These are phyloP conservation scores for Zygosaccharomyces pseudobailii DNA, from an alignment of 1,139 yeast species.

Conservation along the genomic window DNA sequence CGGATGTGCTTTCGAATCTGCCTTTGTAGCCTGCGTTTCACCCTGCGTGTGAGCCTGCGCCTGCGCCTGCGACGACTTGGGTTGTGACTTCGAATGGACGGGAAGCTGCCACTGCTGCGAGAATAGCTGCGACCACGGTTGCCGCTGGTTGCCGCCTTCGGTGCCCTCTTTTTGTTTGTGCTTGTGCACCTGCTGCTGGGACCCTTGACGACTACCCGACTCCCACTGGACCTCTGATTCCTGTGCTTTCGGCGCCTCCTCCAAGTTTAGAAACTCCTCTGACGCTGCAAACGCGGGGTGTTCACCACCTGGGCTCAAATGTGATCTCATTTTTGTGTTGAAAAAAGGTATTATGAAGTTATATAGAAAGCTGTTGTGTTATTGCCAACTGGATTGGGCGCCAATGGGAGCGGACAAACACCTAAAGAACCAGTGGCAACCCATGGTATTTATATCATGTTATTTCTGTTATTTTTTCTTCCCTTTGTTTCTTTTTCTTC, in stretches of 20 bases:
- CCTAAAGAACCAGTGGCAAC: background rate
- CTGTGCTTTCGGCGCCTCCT: constrained; percentile 29
- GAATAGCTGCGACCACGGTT: background rate
- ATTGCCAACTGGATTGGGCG: too few relatives aligned
- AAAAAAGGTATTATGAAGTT: too few relatives aligned
- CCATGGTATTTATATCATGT: background rate
- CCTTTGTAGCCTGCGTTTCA: background rate
- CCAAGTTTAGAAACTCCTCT: constrained; percentile 25
- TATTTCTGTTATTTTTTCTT: too few relatives aligned
- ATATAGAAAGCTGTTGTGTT: too few relatives aligned
- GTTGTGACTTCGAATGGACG: background rate
- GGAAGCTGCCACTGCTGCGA: background rate
- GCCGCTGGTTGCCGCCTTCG: background rate
- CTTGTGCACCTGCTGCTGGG: background rate
- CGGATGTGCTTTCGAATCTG: background rate
- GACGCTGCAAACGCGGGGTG: constrained; percentile 12
- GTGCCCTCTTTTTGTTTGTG: background rate
- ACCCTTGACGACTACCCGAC: background rate
- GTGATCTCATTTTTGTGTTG: background rate
- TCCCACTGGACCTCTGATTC: constrained; percentile 12
- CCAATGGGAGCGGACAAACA: background rate
- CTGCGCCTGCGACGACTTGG: background rate
- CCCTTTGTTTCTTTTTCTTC: background rate
- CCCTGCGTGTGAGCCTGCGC: background rate
- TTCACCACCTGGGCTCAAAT: constrained; percentile 3